A percentile compares a stretch with the other conserved stretches of the same genome.
These are phyloP conservation scores for Mortierella sp. DNA, from an alignment of 371 early-diverging fungal species.

Conservation along the genomic window DNA sequence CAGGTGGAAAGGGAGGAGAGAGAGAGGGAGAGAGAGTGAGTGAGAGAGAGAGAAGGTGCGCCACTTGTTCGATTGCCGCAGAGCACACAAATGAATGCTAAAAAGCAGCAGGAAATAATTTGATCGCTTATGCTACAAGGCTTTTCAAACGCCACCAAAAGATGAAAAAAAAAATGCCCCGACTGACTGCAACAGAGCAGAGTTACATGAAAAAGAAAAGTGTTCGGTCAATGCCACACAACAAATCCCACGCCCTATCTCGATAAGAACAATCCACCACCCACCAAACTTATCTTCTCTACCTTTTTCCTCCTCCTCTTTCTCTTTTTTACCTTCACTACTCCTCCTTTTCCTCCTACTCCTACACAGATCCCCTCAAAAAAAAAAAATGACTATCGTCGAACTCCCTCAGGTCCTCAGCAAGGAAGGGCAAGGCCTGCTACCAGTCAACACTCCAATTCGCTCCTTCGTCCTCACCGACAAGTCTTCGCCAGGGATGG, in stretches of 20 bases:
- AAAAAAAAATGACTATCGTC: slow-evolving; percentile 25
- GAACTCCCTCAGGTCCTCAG: slow-evolving; percentile 30
- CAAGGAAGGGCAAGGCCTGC: slow-evolving; percentile 34
- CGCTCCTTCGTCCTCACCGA: slow-evolving; percentile 51
- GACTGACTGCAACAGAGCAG: no score
- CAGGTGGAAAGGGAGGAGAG: no score
- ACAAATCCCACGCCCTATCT: slow-evolving; percentile 12
- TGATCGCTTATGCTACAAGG: not conserved
- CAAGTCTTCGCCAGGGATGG: slow-evolving; percentile 47
- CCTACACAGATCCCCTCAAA: not conserved
- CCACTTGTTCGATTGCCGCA: not conserved
- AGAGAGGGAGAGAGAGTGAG: no score
- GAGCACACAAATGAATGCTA: not conserved
- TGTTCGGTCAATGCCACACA: not conserved
- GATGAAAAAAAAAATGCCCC: not conserved
- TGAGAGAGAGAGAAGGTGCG: not conserved
- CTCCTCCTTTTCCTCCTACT: not conserved
- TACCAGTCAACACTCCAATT: slow-evolving; percentile 33
- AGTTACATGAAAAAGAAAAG: not conserved
- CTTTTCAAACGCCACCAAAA: not conserved
- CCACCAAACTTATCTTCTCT: not conserved
- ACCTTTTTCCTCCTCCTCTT: not conserved
- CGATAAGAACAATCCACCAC: not conserved
- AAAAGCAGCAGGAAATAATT: not conserved
- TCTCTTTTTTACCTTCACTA: not conserved